Evolutionary conservation across 169 alveolate species (phyloP), one percentile per base, ranked within the genome.

Genomic region (Plasmodium vivax): DNA sequence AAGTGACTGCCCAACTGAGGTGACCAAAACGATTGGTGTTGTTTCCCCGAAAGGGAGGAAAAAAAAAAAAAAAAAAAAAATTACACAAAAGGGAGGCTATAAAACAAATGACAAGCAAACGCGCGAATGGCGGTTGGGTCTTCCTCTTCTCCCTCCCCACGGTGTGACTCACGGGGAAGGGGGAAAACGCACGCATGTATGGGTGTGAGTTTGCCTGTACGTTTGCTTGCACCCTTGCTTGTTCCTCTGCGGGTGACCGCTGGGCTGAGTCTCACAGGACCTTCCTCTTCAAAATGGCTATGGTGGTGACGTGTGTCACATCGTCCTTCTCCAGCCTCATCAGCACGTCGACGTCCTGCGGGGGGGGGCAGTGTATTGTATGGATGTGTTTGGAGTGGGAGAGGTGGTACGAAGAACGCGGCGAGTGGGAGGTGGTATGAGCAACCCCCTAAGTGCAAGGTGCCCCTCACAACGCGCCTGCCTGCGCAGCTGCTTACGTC

Each of bases 321-420:
- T 43, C 30, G 14, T 85, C 82, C 19, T 36, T 85, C 32, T 85
- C 84, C 8, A 85, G 9, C 23, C 85, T 74, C 43, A 85, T 32
- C 41, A 85, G 72, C 19, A 79, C 72, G 47, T 85, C 93, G 5
- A 85, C 71, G 9, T 85, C 85, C 93, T 85, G 58, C 6, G 30
- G 41, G n/a, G 36, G 85, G 12, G 45, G 27, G 2, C 1, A 9
- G 41, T 56, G 45, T 82, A 6, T 54, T 45, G 23, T 7, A 82
- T 0, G 51, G 14, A 43, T 79, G 56, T 36, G 1, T 12, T 41
- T 79, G 12, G 32, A n/a, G 56, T 32, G n/a, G 36, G 30, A n/a
- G 72, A 77, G 23, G 45, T 82, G 4, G 71, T 8, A 51, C 9
- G 45, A 68, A 68, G 4, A 14, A n/a, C 27, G 27, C 27, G 27